phyloP scores from a whole-genome alignment of 371 early-diverging fungal genomes.

The Polyrhizophydium stewartii region DNA sequence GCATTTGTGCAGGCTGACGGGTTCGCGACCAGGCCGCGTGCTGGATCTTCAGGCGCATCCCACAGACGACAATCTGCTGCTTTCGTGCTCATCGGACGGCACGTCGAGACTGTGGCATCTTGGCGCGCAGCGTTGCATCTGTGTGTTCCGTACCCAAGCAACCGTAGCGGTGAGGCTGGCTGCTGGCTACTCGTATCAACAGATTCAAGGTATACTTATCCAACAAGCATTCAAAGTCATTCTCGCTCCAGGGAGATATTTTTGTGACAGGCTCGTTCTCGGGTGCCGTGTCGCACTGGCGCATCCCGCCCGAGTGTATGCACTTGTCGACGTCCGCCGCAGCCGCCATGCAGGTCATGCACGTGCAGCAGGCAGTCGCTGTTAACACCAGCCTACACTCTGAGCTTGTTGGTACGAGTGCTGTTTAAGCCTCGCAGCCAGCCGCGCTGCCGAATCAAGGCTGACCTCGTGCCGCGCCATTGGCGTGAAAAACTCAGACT shows the following conservation, averaged over 20 bases:
- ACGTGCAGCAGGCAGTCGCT: too few species aligned
- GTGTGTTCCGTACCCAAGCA: conserved; percentile 58
- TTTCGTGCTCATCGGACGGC: conserved; percentile 7
- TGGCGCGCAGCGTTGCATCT: conserved; percentile 31
- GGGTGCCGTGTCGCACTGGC: conserved; percentile 60
- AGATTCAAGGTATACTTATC: too few species aligned
- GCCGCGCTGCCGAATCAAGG: too few species aligned
- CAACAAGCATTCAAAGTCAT: conserved; percentile 25
- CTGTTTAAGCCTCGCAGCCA: too few species aligned
- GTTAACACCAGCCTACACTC: neutral
- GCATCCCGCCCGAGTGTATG: conserved; percentile 33
- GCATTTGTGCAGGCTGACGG: conserved; percentile 7
- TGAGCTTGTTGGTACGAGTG: conserved; percentile 31
- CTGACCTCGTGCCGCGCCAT: too few species aligned
- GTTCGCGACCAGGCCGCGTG: conserved; percentile 42
- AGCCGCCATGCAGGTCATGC: neutral
- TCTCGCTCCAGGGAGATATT: conserved; percentile 52
- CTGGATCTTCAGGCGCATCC: conserved; percentile 71
- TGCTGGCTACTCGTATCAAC: conserved; percentile 1
- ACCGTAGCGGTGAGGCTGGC: conserved; percentile 62
- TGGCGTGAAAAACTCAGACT: too few species aligned
- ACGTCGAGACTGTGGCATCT: conserved; percentile 13
- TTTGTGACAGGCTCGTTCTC: conserved; percentile 53
- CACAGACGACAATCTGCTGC: conserved; percentile 43
- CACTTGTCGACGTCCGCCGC: conserved; percentile 1